Base-by-base conservation (phyloP, 768 basidiomycete species). In the Tubosaeta sp. region DNA sequence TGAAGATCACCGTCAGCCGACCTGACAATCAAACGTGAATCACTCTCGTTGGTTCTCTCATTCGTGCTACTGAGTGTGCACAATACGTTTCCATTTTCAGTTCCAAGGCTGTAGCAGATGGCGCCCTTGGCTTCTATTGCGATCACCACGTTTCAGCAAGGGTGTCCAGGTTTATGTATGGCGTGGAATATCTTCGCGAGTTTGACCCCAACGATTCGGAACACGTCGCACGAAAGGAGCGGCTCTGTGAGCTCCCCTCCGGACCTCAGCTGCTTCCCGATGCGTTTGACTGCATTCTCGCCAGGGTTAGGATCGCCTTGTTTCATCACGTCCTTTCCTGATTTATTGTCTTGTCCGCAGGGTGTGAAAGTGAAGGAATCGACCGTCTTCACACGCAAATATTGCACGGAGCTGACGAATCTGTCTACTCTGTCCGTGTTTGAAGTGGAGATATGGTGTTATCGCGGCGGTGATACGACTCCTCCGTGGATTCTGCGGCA, bases 361-460 rank as follows among this genome's bases (percentile, higher is more conserved):
- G 71, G 84, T 39, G 76, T 85, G 39, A 86, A 80, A 71, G 88
- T 90, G 48, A 88, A 89, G 55, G 88, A 89, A 63, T 88, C 85
- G 19, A 89, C 81, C 0, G 86, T 89, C 13, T 89, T 90, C 64
- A 85, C 82, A 50, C 76, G 88, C 49, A 91, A 91, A 63, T 89
- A 91, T 67, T 87, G 84, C 62, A 90, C 88, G 0, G 88, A 90
- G 63, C 76, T 91, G 34, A 90, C 88, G 9, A 88, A 79, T 55
- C 65, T 91, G 29, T 81, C 83, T 4, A 84, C 87, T 59, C 74
- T 89, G 5, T 86, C 85, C 13, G 84, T 89, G 16, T 90, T 91
- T 57, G 88, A 90, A 64, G 87, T 90, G 26, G 87, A 90, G 65
- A 79, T 91, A 58, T 90, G 88, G 88, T 90, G 88, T 63, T 91